phyloP scores from a whole-genome alignment of 1,284 basidiomycete genomes.

The Meripilus lineatus region DNA sequence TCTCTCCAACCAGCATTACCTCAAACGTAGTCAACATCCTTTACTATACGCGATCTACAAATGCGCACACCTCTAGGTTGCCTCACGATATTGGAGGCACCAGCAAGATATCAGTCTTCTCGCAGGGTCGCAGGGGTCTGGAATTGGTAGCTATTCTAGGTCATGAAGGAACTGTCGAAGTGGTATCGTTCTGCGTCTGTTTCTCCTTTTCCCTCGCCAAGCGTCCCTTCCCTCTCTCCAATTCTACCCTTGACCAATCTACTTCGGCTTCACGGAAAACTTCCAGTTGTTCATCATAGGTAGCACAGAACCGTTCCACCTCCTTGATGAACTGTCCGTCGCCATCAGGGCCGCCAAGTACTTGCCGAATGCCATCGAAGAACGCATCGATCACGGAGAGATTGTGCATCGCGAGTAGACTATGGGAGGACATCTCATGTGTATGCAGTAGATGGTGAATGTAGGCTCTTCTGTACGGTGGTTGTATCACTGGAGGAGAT shows the following conservation, averaged over 20 bases:
- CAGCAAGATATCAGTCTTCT: no score
- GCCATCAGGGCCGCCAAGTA: slow-evolving; percentile 27
- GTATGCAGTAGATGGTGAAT: slow-evolving; percentile 79
- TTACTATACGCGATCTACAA: no score
- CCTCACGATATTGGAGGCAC: no score
- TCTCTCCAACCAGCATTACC: no score
- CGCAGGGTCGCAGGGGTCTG: no score
- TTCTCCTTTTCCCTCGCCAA: slow-evolving; percentile 44
- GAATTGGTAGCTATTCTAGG: no score
- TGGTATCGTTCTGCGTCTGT: background rate
- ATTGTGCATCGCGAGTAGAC: slow-evolving; percentile 71
- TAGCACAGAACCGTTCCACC: slow-evolving; percentile 42
- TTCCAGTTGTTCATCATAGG: slow-evolving; percentile 44
- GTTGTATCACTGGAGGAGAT: slow-evolving; percentile 21
- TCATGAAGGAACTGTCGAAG: no score
- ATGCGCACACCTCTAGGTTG: no score
- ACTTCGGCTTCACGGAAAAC: slow-evolving; percentile 48
- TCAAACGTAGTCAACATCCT: no score
- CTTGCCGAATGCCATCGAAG: slow-evolving; percentile 48
- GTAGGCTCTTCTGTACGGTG: slow-evolving; percentile 64
- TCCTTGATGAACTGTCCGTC: slow-evolving; percentile 38
- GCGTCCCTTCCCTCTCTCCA: slow-evolving; percentile 62
- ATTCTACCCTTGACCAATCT: slow-evolving; percentile 59
- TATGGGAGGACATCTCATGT: slow-evolving; percentile 81
- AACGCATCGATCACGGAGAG: slow-evolving; percentile 61